A percentile compares a stretch with the other conserved stretches of the same genome.
Evolutionary conservation across 257 asterid species (phyloP).

Genomic region (Cinchona pubescens): DNA sequence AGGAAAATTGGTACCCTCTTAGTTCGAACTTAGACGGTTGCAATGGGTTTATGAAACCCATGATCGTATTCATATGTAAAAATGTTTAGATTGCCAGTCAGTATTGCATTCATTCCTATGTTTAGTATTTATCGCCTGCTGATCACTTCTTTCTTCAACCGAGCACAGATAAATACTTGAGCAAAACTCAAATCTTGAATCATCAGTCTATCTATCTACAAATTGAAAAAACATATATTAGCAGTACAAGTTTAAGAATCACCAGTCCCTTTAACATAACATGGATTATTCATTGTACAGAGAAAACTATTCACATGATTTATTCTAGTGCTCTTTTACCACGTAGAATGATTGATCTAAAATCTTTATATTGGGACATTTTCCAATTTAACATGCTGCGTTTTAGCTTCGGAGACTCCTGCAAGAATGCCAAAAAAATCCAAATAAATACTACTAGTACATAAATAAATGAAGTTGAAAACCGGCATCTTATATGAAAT

Average conservation of each 20-base stretch:
- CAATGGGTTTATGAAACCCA: too few relatives aligned
- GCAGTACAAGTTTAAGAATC: background rate
- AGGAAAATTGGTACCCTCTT: too few relatives aligned
- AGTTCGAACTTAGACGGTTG: too few relatives aligned
- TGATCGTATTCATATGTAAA: too few relatives aligned
- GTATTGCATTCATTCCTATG: background rate
- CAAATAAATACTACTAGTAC: too few relatives aligned
- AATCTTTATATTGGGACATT: slow-evolving; percentile 37
- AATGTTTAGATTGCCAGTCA: too few relatives aligned
- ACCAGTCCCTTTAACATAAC: background rate
- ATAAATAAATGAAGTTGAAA: background rate
- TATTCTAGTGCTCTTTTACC: slow-evolving; percentile 40
- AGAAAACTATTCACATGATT: background rate
- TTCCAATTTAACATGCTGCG: slow-evolving; percentile 42
- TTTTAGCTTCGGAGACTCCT: slow-evolving; percentile 47
- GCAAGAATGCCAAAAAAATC: slow-evolving; percentile 6
- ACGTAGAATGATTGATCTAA: slow-evolving; percentile 40
- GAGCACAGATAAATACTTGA: background rate
- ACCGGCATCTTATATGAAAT: background rate
- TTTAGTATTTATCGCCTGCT: background rate
- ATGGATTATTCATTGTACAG: background rate
- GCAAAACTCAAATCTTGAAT: background rate
- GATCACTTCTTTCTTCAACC: background rate
- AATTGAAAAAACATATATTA: background rate
- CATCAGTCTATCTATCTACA: background rate